Evolutionary conservation across 257 asterid species (phyloP), one percentile per base, ranked within the genome.

Genomic region (Coffea canephora): DNA sequence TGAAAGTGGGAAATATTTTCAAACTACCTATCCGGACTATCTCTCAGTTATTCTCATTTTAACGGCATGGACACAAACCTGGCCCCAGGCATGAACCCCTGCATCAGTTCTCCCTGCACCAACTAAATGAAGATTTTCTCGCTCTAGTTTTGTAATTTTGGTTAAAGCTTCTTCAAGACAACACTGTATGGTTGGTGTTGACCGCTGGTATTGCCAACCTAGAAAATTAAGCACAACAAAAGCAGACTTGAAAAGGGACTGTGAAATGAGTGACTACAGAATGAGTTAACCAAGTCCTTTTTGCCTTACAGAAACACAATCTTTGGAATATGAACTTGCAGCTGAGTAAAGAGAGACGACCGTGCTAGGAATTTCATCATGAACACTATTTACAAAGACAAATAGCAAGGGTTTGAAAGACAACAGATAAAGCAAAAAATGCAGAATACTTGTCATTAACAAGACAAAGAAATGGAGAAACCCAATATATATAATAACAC

Each of bases 71-170:
- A 80, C 80, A 78, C 87, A 81, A 82, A 95, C 98, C 98, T 93
- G 98, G 76, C 98, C 95, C 92, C 88, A 89, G 75, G 98, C 98
- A 87, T 93, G 99, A 68, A 93, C 99, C 79, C 99, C 99, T 23
- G 97, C 94, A 90, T 95, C 98, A 19, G 99, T 95, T 87, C 98
- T 89, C 50, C 98, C 87, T 27, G 98, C 95, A 73, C 97, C 98
- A 76, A 91, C 97, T 72, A 91, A 81, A 49, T 81, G 77, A 52
- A 95, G 95, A 69, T 90, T 92, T 62, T 85, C 79, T n/a, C 97
- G 93, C 19, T 88, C 89, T 82, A 91, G 80, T 87, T 91, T 91
- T 11, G 94, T 90, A 69, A 79, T 81, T 50, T 71, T 82, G 68
- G 90, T 84, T 82, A 93, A 87, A 67, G 98, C 97, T 78, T 89